Evolutionary conservation across 768 basidiomycete genomes (phyloP).

Genomic region (Kwoniella dendrophila): DNA sequence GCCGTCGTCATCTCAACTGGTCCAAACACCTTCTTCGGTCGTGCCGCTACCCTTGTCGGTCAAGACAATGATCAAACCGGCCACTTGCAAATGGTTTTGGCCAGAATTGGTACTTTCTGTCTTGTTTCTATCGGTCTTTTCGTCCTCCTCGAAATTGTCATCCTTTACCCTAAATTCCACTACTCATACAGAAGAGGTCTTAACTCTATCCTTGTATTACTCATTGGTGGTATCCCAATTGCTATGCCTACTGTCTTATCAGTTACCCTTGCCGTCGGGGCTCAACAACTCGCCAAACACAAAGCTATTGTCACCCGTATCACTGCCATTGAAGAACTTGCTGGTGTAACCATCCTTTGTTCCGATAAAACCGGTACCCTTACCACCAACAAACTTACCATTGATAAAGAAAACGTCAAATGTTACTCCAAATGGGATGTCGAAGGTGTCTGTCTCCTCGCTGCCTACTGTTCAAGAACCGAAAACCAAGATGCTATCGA

Average conservation of each 20-base stretch:
- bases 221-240: constrained; percentile 99
- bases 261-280: constrained; percentile 97
- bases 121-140: constrained; percentile 94
- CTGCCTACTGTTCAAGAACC: constrained; percentile 94
- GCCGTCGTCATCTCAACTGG: constrained; percentile 98
- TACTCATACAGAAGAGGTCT: constrained; percentile 92
- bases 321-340: constrained; percentile 97
- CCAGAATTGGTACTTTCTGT: constrained; percentile 97
- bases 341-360: constrained; percentile 97
- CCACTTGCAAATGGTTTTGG: constrained; percentile 97
- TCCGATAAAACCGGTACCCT: constrained; percentile 98
- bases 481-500: constrained; percentile 99
- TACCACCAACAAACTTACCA: constrained; percentile 99
- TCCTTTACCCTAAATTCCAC: constrained; percentile 87
- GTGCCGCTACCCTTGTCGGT: constrained; percentile 94
- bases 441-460: constrained; percentile 88
- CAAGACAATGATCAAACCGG: constrained; percentile 97
- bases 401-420: constrained; percentile 86
- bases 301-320: constrained; percentile 99
- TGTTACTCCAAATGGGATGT: constrained; percentile 85
- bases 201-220: constrained; percentile 94
- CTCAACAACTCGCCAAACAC: constrained; percentile 97
- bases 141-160: constrained; percentile 89
- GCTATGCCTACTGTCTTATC: constrained; percentile 99
- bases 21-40: constrained; percentile 94